A percentile compares a stretch with the other conserved stretches of the same genome.
Conservation (phyloP, 169 alveolate species). For the Eimeria maxima region DNA sequence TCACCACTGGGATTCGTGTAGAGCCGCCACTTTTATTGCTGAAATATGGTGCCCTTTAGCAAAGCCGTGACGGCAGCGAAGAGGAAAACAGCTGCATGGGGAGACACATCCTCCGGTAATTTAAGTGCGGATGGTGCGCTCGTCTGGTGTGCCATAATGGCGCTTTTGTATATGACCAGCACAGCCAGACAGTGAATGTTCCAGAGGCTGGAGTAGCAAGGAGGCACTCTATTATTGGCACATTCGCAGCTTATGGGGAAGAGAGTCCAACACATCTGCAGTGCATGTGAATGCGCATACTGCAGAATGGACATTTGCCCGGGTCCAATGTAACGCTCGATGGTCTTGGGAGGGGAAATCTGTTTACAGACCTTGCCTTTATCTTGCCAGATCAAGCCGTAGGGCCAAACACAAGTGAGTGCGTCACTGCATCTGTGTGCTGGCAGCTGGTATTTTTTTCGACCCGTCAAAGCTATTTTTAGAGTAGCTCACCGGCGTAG, state of each 20-base stretch:
- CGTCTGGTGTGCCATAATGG: neutral
- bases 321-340: slow-evolving; percentile 94
- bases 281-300: neutral
- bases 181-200: neutral
- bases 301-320: slow-evolving; percentile 89
- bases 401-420: neutral
- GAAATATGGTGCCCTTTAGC: neutral
- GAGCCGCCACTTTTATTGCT: neutral
- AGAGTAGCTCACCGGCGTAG: neutral
- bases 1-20: neutral
- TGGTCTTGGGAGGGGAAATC: slow-evolving; percentile 92
- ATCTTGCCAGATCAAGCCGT: slow-evolving; percentile 37
- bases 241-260: neutral
- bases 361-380: slow-evolving; percentile 80
- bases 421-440: neutral
- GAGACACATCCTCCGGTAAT: neutral
- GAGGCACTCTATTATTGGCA: neutral
- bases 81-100: neutral
- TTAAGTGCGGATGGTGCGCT: neutral
- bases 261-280: neutral
- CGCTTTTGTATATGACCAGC: neutral
- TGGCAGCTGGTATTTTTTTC: neutral
- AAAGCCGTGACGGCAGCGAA: neutral
- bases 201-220: neutral
- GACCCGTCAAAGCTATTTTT: neutral